Conservation (phyloP, 1,139 yeast genomes). For the Ogataea hybrid region DNA sequence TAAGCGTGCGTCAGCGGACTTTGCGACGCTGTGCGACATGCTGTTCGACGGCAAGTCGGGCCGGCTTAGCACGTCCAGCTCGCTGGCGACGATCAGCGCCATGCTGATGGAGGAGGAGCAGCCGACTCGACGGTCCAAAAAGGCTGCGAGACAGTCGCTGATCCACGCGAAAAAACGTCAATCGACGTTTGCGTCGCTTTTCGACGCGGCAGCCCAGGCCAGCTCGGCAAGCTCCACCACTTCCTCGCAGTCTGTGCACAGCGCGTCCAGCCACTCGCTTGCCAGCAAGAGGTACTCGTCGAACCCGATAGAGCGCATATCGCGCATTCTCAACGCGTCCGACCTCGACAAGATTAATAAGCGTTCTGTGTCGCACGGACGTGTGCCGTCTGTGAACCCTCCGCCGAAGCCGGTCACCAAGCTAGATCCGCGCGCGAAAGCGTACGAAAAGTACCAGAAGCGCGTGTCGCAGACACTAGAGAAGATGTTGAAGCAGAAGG, state of each 20-base stretch:
- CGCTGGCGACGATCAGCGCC: conserved; percentile 31
- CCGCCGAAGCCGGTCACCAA: conserved; percentile 65
- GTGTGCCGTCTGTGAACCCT: conserved; percentile 21
- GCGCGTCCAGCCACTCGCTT: conserved; percentile 1
- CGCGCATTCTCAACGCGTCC: conserved; percentile 32
- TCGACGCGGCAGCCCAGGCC: conserved; percentile 6
- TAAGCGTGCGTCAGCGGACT: conserved; percentile 72
- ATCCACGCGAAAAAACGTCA: conserved; percentile 24
- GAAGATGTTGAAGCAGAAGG: conserved; percentile 18
- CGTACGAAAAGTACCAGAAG: conserved; percentile 32
- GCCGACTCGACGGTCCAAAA: conserved; percentile 4
- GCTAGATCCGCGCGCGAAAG: conserved; percentile 53
- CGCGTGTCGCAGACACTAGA: conserved; percentile 29
- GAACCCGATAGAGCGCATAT: conserved; percentile 31
- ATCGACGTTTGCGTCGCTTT: conserved; percentile 19
- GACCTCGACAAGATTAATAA: conserved; percentile 43
- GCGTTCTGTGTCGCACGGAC: conserved; percentile 45
- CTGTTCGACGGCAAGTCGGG: conserved; percentile 47
- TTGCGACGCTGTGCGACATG: conserved; percentile 74
- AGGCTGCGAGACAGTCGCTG: conserved; percentile 16
- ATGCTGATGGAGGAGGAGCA: conserved; percentile 24
- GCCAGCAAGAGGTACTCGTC: conserved; percentile 16
- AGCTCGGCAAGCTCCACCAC: too few species aligned
- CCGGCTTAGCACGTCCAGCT: conserved; percentile 27
- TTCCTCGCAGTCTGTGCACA: background rate